phyloP scores from a whole-genome alignment of 257 asterid species.

The Coffea canephora region DNA sequence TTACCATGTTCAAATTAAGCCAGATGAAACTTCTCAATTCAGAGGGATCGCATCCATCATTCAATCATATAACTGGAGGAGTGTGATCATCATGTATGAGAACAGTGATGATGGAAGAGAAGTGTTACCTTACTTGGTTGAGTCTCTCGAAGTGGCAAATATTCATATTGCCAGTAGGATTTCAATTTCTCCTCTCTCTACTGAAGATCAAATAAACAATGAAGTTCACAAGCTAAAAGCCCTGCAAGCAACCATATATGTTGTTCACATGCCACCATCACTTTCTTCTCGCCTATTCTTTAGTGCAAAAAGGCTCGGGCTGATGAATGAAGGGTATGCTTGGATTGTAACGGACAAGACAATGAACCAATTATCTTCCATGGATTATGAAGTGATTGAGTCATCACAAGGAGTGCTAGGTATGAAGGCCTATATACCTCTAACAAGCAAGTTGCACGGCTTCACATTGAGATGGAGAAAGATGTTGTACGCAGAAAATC shows the following conservation, averaged over 20 bases:
- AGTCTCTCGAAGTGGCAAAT: slow-evolving; percentile 27
- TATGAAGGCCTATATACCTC: slow-evolving; percentile 29
- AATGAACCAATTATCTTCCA: slow-evolving; percentile 30
- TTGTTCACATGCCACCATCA: slow-evolving; percentile 39
- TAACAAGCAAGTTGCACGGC: slow-evolving; percentile 24
- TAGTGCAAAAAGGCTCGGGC: slow-evolving; percentile 30
- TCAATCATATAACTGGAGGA: slow-evolving; percentile 36
- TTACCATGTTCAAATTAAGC: slow-evolving; percentile 35
- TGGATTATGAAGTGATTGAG: slow-evolving; percentile 28
- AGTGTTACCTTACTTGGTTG: slow-evolving; percentile 18
- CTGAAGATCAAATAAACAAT: slow-evolving; percentile 11
- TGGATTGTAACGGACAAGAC: slow-evolving; percentile 46
- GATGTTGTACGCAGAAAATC: slow-evolving; percentile 20
- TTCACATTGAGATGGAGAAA: slow-evolving; percentile 34
- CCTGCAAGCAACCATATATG: slow-evolving; percentile 19
- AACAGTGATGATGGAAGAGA: slow-evolving; percentile 24
- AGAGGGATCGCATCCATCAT: slow-evolving; percentile 31
- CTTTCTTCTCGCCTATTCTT: slow-evolving; percentile 31
- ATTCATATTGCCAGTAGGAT: slow-evolving; percentile 12
- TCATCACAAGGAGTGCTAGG: slow-evolving; percentile 43
- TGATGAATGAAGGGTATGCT: slow-evolving; percentile 42
- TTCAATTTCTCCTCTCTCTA: slow-evolving; percentile 20
- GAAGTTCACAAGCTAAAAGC: slow-evolving; percentile 26
- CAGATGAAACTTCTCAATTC: slow-evolving; percentile 35
- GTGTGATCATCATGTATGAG: slow-evolving; percentile 31